These are phyloP conservation scores for Chrysophaeum taylorii DNA, from an alignment of 352 stramenopile genomes.

Conservation along the genomic window DNA sequence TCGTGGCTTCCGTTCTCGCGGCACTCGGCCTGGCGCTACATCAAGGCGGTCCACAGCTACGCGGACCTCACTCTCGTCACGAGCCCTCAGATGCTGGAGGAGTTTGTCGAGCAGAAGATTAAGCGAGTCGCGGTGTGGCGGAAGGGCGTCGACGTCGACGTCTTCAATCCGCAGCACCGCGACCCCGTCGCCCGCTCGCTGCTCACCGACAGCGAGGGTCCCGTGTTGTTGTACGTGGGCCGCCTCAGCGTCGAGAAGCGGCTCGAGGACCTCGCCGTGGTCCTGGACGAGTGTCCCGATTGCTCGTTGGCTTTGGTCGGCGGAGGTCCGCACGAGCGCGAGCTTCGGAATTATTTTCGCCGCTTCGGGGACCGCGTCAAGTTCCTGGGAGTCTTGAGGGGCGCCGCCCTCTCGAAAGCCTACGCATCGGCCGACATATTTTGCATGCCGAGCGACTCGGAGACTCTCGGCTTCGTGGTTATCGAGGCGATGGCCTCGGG, in stretches of 20 bases:
- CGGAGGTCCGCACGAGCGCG: constrained; percentile 40
- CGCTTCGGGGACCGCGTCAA: constrained; percentile 23
- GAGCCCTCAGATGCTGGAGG: constrained; percentile 34
- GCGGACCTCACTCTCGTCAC: constrained; percentile 47
- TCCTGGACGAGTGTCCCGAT: constrained; percentile 33
- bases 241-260: constrained; percentile 38
- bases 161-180: constrained; percentile 37
- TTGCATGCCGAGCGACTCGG: constrained; percentile 41
- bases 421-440: constrained; percentile 48
- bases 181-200: constrained; percentile 37
- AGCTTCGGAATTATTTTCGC: constrained; percentile 39
- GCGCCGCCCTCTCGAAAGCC: constrained; percentile 38
- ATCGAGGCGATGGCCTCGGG: constrained; percentile 46
- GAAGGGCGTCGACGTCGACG: constrained; percentile 42
- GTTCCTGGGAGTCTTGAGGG: constrained; percentile 46
- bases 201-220: constrained; percentile 42
- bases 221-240: constrained; percentile 40
- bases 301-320: constrained; percentile 50
- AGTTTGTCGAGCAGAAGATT: constrained; percentile 32
- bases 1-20: constrained; percentile 48
- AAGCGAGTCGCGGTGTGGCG: constrained; percentile 39
- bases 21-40: constrained; percentile 41
- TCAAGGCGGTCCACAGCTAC: constrained; percentile 46
- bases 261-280: constrained; percentile 27
- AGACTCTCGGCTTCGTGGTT: constrained; percentile 47